These are phyloP conservation scores for Eucalyptus cloeziana DNA, from an alignment of 345 rosid species.

Conservation along the genomic window DNA sequence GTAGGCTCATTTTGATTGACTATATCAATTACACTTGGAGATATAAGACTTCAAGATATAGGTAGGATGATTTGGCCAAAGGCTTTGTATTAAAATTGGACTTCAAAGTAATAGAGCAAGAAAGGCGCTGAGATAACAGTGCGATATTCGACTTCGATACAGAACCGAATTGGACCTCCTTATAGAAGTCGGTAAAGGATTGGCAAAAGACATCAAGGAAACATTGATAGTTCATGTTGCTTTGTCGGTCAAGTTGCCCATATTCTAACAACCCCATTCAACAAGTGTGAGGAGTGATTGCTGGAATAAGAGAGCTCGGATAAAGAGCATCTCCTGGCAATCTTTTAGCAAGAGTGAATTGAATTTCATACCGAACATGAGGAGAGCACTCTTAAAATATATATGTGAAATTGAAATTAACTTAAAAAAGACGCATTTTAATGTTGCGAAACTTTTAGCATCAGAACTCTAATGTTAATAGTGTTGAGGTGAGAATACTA, in stretches of 20 bases:
- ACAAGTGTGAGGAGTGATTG: neutral
- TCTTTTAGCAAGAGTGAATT: neutral
- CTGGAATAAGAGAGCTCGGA: neutral
- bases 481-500: neutral
- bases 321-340: neutral
- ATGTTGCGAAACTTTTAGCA: neutral
- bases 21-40: neutral
- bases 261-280: neutral
- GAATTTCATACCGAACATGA: neutral
- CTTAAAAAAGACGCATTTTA: neutral
- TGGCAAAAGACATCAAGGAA: neutral
- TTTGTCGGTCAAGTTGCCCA: neutral
- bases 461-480: neutral
- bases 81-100: neutral
- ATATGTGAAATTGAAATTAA: neutral
- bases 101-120: neutral
- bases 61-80: neutral
- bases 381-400: neutral
- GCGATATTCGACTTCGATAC: neutral
- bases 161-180: neutral
- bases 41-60: neutral
- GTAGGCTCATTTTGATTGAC: neutral
- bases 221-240: neutral
- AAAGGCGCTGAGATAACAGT: neutral
- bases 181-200: neutral